A percentile compares a stretch with the other conserved stretches of the same genome.
These are phyloP conservation scores for Claviceps sorghi DNA, from an alignment of 2,329 filamentous ascomycete species.

Conservation along the genomic window DNA sequence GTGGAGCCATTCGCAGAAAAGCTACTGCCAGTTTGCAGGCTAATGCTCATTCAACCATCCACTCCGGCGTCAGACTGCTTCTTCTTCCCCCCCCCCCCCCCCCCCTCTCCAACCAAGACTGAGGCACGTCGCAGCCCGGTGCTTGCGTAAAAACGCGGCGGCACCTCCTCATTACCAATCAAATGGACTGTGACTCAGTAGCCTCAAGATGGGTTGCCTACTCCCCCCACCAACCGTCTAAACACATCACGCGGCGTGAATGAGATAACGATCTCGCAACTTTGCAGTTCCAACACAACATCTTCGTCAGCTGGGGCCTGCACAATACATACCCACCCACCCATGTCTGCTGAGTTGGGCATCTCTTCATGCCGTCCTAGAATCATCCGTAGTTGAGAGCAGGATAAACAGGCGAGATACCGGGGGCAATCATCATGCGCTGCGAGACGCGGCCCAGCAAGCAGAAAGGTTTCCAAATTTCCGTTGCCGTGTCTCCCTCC, in stretches of 20 bases:
- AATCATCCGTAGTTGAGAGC: neutral
- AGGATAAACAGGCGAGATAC: neutral
- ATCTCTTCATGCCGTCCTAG: neutral
- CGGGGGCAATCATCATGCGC: conserved; percentile 15
- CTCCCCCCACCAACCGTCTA: too few species aligned
- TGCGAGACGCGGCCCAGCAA: conserved; percentile 14
- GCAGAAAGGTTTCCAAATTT: conserved; percentile 35
- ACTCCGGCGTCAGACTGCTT: neutral
- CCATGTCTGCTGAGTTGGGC: neutral
- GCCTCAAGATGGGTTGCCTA: neutral
- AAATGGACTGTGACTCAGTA: neutral
- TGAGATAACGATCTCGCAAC: neutral
- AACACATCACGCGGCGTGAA: neutral
- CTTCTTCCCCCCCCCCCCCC: neutral
- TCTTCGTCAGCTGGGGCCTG: neutral
- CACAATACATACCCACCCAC: neutral
- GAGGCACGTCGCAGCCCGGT: neutral
- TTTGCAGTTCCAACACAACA: neutral
- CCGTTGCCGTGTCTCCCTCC: conserved; percentile 41
- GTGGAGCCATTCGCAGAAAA: neutral
- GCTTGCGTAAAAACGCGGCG: neutral
- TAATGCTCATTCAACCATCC: neutral
- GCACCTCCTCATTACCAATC: neutral
- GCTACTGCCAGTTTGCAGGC: too few species aligned
- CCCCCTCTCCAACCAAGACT: too few species aligned